Base-by-base conservation (phyloP, 2,329 filamentous ascomycete genomes). In the Myriosclerotinia duriaeana region DNA sequence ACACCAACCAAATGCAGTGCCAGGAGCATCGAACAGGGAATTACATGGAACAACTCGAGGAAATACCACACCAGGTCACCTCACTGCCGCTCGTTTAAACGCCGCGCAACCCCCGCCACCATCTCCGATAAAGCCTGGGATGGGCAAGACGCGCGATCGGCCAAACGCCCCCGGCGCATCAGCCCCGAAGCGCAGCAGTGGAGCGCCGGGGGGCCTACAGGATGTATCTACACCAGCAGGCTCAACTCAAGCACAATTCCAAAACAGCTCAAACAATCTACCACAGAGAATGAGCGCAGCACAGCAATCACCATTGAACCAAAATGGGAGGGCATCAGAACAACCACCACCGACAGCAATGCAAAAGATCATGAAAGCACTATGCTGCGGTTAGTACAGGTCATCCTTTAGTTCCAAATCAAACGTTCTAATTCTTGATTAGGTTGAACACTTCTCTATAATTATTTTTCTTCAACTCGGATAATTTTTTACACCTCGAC, bases 181-280 rank as follows among this genome's bases (percentile, higher is more conserved):
- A 78, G 85, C 85, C 79, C 84, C 86, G 77, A 91, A 93, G 83
- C 87, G 92, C 81, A 87, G 86, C 80, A 93, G 88, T 84, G 88
- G 85, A 82, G 82, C 74, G 73, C 84, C 83, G 80, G 87, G 87
- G 83, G 87, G 85, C 78, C 84, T 88, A 75, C 85, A 88, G 78
- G 91, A 96, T 78, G 87, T 90, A 78, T 87, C 87, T 76, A 94
- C 93, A 71, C 91, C 93, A 73, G 89, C 93, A 77, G 92, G 90
- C 74, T 97, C 92, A 77, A 97, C 92, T 71, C 92, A 96, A 79
- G 94, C 94, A 72, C 94, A 97, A 78, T 97, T 97, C 84, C 93
- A 96, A 82, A 94, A 92, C 84, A 97, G 92, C 81, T 91, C 90
- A 76, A 91, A 92, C 78, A 95, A 97, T 78, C 85, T 96, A 71